These are phyloP conservation scores for Colletotrichum zoysiae DNA, from an alignment of 2,329 filamentous ascomycete genomes.

Conservation along the genomic window DNA sequence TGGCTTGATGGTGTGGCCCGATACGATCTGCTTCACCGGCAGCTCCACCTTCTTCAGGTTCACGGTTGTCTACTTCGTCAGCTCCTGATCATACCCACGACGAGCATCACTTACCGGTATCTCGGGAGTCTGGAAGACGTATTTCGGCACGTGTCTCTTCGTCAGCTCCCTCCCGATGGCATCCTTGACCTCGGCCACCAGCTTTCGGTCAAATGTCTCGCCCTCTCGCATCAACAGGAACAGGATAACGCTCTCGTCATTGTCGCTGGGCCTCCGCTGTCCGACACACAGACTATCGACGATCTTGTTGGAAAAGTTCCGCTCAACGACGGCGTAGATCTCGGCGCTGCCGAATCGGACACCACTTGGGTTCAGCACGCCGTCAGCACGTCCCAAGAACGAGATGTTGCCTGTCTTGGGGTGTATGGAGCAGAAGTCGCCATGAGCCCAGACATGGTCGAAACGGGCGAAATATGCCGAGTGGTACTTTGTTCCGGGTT, in stretches of 20 bases:
- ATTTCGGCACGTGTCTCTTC: slow-evolving; percentile 81
- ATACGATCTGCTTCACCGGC: slow-evolving; percentile 87
- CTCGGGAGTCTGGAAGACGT: slow-evolving; percentile 83
- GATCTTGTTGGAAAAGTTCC: slow-evolving; percentile 71
- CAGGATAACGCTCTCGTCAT: slow-evolving; percentile 67
- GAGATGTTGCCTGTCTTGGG: slow-evolving; percentile 73
- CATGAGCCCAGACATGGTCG: slow-evolving; percentile 82
- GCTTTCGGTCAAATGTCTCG: slow-evolving; percentile 61
- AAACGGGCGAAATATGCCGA: slow-evolving; percentile 73
- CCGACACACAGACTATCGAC: slow-evolving; percentile 85
- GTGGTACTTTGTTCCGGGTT: slow-evolving; percentile 69
- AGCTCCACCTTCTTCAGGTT: slow-evolving; percentile 89
- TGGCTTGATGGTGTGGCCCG: slow-evolving; percentile 78
- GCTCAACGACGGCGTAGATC: slow-evolving; percentile 81
- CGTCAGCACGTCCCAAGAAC: slow-evolving; percentile 80
- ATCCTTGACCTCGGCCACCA: slow-evolving; percentile 72
- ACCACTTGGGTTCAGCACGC: slow-evolving; percentile 83
- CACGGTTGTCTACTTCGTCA: slow-evolving; percentile 74
- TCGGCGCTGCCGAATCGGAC: slow-evolving; percentile 85
- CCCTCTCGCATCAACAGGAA: slow-evolving; percentile 71
- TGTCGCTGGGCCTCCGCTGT: slow-evolving; percentile 72
- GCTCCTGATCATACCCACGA: not conserved
- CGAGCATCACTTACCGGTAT: slow-evolving; percentile 74
- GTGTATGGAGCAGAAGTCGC: slow-evolving; percentile 81
- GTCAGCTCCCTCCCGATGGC: slow-evolving; percentile 76